Evolutionary conservation across 1,139 yeast genomes (phyloP).

Genomic region (Geotrichum candidum): DNA sequence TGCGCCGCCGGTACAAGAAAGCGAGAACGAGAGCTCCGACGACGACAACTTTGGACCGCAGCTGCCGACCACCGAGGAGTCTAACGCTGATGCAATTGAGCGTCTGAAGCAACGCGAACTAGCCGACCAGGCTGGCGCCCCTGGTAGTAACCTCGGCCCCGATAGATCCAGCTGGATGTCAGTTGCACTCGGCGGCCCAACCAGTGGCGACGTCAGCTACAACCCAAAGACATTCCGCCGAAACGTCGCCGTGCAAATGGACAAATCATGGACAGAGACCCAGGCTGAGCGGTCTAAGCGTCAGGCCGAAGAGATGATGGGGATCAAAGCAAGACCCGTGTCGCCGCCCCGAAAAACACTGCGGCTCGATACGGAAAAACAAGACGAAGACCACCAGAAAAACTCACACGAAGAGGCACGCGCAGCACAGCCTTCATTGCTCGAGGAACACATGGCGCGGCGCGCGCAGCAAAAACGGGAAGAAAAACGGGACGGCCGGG

Average conservation of each 20-base stretch:
- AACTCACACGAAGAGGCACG: conserved; percentile 3
- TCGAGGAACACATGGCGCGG: conserved; percentile 18
- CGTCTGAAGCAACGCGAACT: conserved; percentile 9
- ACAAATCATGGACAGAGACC: conserved; percentile 15
- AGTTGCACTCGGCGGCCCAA: conserved; percentile 13
- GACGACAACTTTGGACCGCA: conserved; percentile 16
- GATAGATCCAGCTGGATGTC: conserved; percentile 19
- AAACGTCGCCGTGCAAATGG: conserved; percentile 7
- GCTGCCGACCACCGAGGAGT: conserved; percentile 5
- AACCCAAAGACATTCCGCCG: conserved; percentile 19
- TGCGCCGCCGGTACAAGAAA: not conserved
- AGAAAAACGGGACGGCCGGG: not conserved
- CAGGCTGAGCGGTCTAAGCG: conserved; percentile 15
- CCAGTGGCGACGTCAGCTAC: conserved; percentile 5
- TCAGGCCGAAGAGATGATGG: conserved; percentile 20
- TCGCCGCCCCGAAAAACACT: not conserved
- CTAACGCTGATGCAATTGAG: conserved; percentile 16
- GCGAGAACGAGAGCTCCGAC: not conserved
- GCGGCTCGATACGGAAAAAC: not conserved
- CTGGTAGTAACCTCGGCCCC: conserved; percentile 2
- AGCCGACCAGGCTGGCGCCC: not conserved
- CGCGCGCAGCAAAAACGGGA: conserved; percentile 12
- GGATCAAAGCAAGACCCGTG: not conserved
- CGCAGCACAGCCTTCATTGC: conserved; percentile 8
- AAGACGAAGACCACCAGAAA: not conserved